Percentiles rank a stretch among this genome's conserved stretches.
Evolutionary conservation across 352 stramenopile genomes (phyloP).

Genomic region (Pythium rishiriense): DNA sequence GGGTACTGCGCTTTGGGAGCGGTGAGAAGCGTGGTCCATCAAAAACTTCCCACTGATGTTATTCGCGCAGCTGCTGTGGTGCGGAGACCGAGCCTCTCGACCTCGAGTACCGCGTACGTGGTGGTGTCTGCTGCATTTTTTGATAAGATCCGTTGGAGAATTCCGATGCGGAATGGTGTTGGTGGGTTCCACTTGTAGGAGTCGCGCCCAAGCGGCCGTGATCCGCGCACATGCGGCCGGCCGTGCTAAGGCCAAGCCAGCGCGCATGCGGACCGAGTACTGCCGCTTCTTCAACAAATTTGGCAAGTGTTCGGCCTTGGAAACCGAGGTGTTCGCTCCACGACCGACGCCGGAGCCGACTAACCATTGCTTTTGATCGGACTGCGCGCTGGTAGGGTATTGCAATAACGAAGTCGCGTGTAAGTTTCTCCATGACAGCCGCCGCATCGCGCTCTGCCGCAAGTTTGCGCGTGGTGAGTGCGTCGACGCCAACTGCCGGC

Average conservation of each 20-base stretch:
- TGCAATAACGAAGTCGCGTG: constrained; percentile 83
- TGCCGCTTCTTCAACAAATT: constrained; percentile 85
- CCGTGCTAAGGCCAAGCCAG: constrained; percentile 36
- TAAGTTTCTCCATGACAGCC: constrained; percentile 84
- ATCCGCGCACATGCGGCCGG: constrained; percentile 42
- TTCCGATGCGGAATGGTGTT: not conserved
- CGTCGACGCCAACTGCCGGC: constrained; percentile 50
- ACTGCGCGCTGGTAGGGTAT: constrained; percentile 44
- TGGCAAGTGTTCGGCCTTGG: constrained; percentile 40
- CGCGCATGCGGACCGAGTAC: constrained; percentile 63
- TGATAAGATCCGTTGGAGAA: not conserved
- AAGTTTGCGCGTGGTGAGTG: constrained; percentile 77
- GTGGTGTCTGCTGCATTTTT: not conserved
- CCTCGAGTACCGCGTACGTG: constrained; percentile 11
- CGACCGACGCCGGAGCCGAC: too few relatives aligned
- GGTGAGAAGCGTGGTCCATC: not conserved
- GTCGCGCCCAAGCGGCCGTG: constrained; percentile 53
- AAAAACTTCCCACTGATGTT: not conserved
- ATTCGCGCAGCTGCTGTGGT: not conserved
- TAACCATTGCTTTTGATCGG: too few relatives aligned
- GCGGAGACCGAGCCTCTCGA: constrained; percentile 3
- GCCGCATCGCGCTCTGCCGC: constrained; percentile 75
- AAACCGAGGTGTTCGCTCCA: too few relatives aligned
- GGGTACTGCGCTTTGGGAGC: too few relatives aligned
- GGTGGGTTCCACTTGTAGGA: constrained; percentile 6